Conservation (phyloP, 129 eudicot species). For the Saussurea involucrata region DNA sequence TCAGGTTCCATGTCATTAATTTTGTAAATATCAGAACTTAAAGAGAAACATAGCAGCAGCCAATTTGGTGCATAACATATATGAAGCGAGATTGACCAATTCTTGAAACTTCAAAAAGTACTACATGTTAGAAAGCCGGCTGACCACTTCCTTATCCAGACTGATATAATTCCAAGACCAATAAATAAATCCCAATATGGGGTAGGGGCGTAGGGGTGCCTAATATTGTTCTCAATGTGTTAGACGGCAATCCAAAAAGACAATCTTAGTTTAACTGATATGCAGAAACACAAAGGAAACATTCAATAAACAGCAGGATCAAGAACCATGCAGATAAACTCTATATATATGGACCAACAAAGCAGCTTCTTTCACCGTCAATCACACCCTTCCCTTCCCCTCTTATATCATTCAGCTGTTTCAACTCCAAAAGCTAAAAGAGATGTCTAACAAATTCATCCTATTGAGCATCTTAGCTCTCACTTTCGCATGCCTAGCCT, state of each 20-base stretch:
- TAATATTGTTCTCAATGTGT: neutral
- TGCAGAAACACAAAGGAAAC: neutral
- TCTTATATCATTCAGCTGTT: neutral
- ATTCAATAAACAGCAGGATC: neutral
- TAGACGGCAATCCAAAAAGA: neutral
- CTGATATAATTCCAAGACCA: too few relatives aligned
- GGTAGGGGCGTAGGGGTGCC: too few relatives aligned
- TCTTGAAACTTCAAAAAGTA: neutral
- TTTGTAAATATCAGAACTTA: neutral
- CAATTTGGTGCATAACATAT: neutral
- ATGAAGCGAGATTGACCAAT: neutral
- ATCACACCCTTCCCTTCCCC: neutral
- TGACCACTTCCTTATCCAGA: neutral
- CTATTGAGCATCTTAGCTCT: slow-evolving; percentile 7
- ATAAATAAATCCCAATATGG: neutral
- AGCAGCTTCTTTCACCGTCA: neutral
- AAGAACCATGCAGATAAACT: neutral
- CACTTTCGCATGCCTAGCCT: neutral
- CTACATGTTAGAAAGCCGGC: neutral
- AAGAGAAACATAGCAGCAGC: slow-evolving; percentile 8
- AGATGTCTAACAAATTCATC: slow-evolving; percentile 21
- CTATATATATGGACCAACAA: neutral
- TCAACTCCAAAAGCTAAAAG: neutral
- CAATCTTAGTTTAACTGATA: neutral
- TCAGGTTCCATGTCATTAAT: neutral